Base-by-base conservation (phyloP, 805 yeast genomes). In the Ogataea haglerorum region DNA sequence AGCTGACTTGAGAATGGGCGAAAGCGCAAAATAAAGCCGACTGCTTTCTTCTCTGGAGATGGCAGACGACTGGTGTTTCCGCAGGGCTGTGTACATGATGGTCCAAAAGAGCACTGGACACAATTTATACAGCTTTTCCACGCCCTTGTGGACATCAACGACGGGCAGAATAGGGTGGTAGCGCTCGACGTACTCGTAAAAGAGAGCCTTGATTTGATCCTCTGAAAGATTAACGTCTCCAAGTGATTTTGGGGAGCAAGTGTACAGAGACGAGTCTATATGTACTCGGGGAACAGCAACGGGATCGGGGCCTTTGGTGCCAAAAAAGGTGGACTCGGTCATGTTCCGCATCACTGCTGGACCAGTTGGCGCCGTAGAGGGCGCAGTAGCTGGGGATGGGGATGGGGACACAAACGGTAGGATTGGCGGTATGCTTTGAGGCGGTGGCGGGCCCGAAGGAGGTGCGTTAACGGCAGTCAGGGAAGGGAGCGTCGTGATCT, bases 21-120 rank as follows among this genome's bases (percentile, higher is more conserved):
- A 76, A 30, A 90, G 64, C 18, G 73, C 65, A 51, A 81, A 67
- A 54, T 85, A 75, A n/a, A 83, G 60, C 19, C 56, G 52, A 37
- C 67, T 54, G 16, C 63, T 51, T 42, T 49, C 52, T 18, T 53
- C 53, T 31, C 52, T 51, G 5, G 58, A 34, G 14, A 57, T 39
- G 4, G 40, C 32, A 7, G 44, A 56, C 1, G 68, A 57, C 19
- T 69, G 67, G 45, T 70, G 72, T 42, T 95, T 70, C 45, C 99
- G 73, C 31, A 89, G 65, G 0, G 95, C 86, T 1, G 88, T 84
- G 29, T 88, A 77, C 78, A 90, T 81, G 12, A 91, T 81, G 0
- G 91, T 90, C 99, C 99, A 91, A 56, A 91, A 91, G 14, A 91
- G 67, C 3, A 91, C 82, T 0, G 97, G 96, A 43, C 96, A 88